Conservation (phyloP, 1,139 yeast genomes). For the Meyerozyma sp. region DNA sequence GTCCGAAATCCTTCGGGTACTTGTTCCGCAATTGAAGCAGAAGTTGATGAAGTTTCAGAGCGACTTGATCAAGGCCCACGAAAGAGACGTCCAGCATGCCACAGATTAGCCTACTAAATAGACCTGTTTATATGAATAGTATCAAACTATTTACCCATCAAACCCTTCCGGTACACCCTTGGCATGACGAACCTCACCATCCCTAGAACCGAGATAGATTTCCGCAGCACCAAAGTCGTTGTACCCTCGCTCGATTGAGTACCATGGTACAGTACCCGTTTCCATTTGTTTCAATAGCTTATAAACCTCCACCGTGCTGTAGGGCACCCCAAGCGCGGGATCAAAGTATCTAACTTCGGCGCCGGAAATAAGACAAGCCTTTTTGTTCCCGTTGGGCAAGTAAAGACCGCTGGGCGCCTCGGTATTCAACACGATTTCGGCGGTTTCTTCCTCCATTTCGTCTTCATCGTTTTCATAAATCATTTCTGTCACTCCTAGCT, state of each 20-base stretch:
- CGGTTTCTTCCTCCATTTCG: constrained; percentile 34
- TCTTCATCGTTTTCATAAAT: constrained; percentile 39
- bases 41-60: constrained; percentile 54
- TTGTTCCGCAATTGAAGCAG: constrained; percentile 47
- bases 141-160: constrained; percentile 15
- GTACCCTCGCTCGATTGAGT: constrained; percentile 32
- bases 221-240: constrained; percentile 60
- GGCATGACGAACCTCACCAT: constrained; percentile 55
- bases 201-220: constrained; percentile 52
- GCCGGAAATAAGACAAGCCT: constrained; percentile 73
- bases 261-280: constrained; percentile 68
- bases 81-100: constrained; percentile 51
- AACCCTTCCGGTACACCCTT: constrained; percentile 89
- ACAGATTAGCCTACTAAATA: constrained; percentile 8
- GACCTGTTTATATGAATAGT: constrained; percentile 1
- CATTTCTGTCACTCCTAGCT: constrained; percentile 57
- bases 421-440: constrained; percentile 49
- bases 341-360: constrained; percentile 79
- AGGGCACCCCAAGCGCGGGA: constrained; percentile 82
- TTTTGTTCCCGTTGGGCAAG: constrained; percentile 65
- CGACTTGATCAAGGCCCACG: constrained; percentile 58
- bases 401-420: constrained; percentile 73
- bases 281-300: constrained; percentile 64
- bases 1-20: constrained; percentile 34
- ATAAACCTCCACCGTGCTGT: constrained; percentile 76